Conservation (phyloP, 169 alveolate species). For the Plasmodium vivax region DNA sequence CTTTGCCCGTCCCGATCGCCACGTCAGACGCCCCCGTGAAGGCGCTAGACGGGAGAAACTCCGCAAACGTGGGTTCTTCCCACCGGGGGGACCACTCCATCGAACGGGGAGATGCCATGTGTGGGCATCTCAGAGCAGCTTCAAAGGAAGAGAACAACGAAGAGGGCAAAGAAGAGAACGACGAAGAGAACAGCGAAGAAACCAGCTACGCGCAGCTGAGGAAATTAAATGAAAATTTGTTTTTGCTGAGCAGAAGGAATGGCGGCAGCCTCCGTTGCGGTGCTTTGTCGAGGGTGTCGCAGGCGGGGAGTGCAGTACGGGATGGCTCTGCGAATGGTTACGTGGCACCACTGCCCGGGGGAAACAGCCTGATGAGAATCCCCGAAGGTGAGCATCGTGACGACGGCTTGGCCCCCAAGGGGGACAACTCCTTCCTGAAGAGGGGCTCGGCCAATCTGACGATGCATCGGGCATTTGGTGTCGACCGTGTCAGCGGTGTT, state of each 20-base stretch:
- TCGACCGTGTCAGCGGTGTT: too few relatives aligned
- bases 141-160: not conserved
- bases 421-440: not conserved
- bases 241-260: constrained; percentile 5
- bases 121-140: not conserved
- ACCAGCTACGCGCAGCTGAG: not conserved
- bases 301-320: not conserved
- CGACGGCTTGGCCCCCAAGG: not conserved
- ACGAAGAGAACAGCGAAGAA: too few relatives aligned
- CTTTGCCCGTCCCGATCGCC: not conserved
- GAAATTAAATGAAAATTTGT: not conserved
- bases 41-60: not conserved
- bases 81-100: not conserved
- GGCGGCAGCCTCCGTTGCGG: not conserved
- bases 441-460: not conserved
- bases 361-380: not conserved
- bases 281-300: not conserved
- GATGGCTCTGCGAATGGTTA: not conserved
- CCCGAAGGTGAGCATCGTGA: not conserved
- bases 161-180: not conserved
- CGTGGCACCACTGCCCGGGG: not conserved
- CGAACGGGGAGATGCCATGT: not conserved
- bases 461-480: not conserved
- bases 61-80: not conserved
- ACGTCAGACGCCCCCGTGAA: not conserved